Conservation (phyloP, 2,329 filamentous ascomycete species). For the Chrysoporthe puriensis region DNA sequence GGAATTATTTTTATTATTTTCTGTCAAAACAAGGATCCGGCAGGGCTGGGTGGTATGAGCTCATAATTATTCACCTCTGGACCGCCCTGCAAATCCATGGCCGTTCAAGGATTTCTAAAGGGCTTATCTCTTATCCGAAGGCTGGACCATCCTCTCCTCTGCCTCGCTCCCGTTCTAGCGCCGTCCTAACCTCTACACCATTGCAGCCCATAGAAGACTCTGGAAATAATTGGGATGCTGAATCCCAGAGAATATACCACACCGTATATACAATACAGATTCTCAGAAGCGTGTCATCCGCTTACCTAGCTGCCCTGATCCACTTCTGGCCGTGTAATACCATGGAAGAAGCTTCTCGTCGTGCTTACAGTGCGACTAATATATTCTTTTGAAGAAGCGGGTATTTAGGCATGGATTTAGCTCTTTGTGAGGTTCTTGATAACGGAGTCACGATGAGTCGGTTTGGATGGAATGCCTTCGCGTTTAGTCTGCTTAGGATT, state of each 20-base stretch:
- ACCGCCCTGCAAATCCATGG: no score
- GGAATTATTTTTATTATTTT: not conserved
- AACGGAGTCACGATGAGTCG: not conserved
- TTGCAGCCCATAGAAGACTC: not conserved
- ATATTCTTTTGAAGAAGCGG: not conserved
- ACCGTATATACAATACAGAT: not conserved
- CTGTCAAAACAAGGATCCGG: slow-evolving; percentile 6
- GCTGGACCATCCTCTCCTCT: not conserved
- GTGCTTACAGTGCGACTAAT: not conserved
- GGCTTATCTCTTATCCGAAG: slow-evolving; percentile 8
- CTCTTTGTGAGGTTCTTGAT: not conserved
- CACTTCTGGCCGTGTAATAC: not conserved
- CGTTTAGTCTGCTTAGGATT: not conserved
- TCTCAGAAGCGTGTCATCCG: not conserved
- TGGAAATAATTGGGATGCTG: not conserved
- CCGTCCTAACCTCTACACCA: not conserved
- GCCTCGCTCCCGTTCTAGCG: not conserved
- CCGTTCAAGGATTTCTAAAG: not conserved
- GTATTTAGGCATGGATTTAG: no score
- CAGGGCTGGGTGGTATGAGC: slow-evolving; percentile 5
- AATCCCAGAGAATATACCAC: no score
- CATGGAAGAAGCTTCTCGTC: not conserved
- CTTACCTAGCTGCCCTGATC: not conserved
- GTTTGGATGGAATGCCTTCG: not conserved
- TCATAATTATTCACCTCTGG: slow-evolving; percentile 1